Conservation (phyloP, 345 rosid species). For the Melaleuca quinquenervia region DNA sequence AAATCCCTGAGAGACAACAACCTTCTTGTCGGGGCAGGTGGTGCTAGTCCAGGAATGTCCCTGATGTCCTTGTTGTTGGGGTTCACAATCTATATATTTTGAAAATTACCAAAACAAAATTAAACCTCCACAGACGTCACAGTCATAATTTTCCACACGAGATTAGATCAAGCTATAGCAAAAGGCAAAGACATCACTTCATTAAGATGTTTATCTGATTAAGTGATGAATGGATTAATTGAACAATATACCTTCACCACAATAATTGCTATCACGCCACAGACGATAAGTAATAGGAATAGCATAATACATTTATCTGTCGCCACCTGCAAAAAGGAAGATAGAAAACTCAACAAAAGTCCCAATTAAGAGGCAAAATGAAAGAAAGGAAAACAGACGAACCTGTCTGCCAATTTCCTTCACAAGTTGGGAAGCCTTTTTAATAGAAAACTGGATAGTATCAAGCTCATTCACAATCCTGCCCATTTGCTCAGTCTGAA, state of each 20-base stretch:
- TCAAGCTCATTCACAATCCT: constrained; percentile 93
- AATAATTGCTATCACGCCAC: constrained; percentile 89
- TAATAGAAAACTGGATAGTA: constrained; percentile 93
- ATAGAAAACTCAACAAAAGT: neutral
- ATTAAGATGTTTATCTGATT: neutral
- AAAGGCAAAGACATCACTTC: neutral
- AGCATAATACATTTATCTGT: constrained; percentile 98
- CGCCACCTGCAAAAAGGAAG: constrained; percentile 60
- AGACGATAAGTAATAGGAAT: constrained; percentile 80
- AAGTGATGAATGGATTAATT: neutral
- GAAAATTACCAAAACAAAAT: neutral
- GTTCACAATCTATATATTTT: constrained; percentile 56
- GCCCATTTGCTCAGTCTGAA: constrained; percentile 99
- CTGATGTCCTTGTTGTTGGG: constrained; percentile 85
- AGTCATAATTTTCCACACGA: neutral
- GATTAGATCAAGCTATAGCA: neutral
- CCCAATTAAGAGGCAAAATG: neutral
- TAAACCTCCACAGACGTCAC: neutral
- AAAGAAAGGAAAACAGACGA: constrained; percentile 1
- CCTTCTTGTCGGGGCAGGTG: constrained; percentile 91
- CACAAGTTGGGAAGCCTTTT: constrained; percentile 96
- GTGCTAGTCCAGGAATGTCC: constrained; percentile 99
- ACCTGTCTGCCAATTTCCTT: constrained; percentile 99
- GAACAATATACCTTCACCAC: constrained; percentile 70
- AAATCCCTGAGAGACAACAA: constrained; percentile 41